These are phyloP conservation scores for Citrullus colocynthis DNA, from an alignment of 306 rosid species.

Conservation along the genomic window DNA sequence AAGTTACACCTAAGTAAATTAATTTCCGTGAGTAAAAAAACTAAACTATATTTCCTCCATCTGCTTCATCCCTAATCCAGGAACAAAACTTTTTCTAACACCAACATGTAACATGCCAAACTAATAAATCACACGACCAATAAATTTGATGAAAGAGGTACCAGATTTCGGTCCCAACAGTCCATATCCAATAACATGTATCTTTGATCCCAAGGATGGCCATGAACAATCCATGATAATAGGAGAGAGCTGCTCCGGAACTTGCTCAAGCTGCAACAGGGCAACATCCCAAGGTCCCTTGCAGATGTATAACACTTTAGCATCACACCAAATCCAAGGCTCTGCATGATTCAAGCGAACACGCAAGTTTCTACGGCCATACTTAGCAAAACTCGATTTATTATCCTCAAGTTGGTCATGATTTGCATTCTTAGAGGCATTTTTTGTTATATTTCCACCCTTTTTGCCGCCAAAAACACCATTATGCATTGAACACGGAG, in stretches of 20 bases:
- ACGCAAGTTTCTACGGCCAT: slow-evolving; percentile 36
- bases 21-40: not conserved
- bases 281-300: slow-evolving; percentile 95
- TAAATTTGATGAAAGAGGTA: slow-evolving; percentile 19
- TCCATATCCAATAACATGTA: slow-evolving; percentile 80
- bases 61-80: not conserved
- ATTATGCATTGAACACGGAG: slow-evolving; percentile 12
- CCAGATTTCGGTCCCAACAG: slow-evolving; percentile 88
- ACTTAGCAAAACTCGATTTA: slow-evolving; percentile 20
- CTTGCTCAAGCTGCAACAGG: slow-evolving; percentile 55
- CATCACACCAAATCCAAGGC: slow-evolving; percentile 75
- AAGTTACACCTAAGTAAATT: not conserved
- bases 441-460: slow-evolving; percentile 15
- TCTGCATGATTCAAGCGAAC: slow-evolving; percentile 67
- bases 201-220: slow-evolving; percentile 70
- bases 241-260: slow-evolving; percentile 61
- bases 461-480: slow-evolving; percentile 19
- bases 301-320: slow-evolving; percentile 63
- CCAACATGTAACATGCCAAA: not conserved
- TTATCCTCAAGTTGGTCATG: slow-evolving; percentile 22
- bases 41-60: not conserved
- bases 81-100: not conserved
- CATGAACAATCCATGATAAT: slow-evolving; percentile 39
- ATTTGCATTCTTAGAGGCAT: slow-evolving; percentile 12
- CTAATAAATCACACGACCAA: not conserved